Evolutionary conservation across 208 protist species (phyloP).

Genomic region (Acanthamoeba quina): DNA sequence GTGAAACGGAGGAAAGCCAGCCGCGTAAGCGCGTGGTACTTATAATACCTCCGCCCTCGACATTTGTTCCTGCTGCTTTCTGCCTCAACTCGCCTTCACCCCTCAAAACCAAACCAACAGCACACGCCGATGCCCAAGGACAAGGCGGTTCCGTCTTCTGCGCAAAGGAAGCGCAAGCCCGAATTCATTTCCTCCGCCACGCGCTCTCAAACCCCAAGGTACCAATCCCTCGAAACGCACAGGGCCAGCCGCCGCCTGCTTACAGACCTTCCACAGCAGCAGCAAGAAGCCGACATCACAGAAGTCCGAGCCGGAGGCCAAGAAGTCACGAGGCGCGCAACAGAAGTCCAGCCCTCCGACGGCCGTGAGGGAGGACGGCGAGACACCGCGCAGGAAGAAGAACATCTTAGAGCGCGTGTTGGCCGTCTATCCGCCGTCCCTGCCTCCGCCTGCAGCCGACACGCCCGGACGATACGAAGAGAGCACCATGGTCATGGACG

Average conservation of each 20-base stretch:
- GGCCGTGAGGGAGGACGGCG: background rate
- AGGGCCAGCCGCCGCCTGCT: background rate
- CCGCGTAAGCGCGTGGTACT: background rate
- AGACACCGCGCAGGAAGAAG: background rate
- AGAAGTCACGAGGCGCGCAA: background rate
- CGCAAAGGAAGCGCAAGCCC: constrained; percentile 8
- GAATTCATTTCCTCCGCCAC: background rate
- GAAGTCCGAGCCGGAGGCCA: background rate
- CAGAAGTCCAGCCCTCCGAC: background rate
- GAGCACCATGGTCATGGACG: background rate
- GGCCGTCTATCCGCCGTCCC: background rate
- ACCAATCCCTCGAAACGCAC: background rate
- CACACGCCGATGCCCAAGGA: constrained; percentile 39
- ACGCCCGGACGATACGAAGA: background rate
- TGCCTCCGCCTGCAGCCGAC: background rate
- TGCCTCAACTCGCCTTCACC: background rate
- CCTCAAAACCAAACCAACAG: background rate
- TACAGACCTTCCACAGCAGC: too few species aligned
- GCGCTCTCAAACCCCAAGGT: background rate
- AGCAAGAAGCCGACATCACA: background rate
- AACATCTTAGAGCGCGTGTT: background rate
- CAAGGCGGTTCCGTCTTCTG: background rate
- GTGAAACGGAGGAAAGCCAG: background rate
- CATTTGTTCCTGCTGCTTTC: background rate
- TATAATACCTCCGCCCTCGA: background rate